Evolutionary conservation across 441 rosid genomes (phyloP).

Genomic region (Dalechampia spathulata): DNA sequence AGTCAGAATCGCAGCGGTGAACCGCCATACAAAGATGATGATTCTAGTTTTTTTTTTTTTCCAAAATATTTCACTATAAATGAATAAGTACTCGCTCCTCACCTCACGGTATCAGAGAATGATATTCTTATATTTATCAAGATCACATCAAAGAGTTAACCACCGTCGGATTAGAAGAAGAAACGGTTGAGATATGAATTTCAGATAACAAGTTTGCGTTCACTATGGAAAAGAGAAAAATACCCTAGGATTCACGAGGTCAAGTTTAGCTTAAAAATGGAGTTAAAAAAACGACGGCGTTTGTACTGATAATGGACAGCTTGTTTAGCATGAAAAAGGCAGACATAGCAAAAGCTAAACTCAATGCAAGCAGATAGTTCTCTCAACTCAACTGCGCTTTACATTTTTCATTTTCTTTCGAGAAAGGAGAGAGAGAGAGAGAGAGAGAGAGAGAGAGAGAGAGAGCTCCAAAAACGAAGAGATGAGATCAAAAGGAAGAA

Average conservation of each 20-base stretch:
- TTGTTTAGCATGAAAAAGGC: slow-evolving; percentile 13
- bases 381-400: not conserved
- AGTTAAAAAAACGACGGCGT: slow-evolving; percentile 32
- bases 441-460: not conserved
- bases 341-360: slow-evolving; percentile 4
- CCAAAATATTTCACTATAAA: no score
- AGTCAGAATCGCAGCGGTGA: slow-evolving; percentile 12
- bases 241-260: slow-evolving; percentile 15
- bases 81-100: not conserved
- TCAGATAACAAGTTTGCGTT: not conserved
- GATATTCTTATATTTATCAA: slow-evolving; percentile 8
- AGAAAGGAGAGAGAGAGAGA: no score
- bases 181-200: slow-evolving; percentile 26
- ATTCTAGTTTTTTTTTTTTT: not conserved
- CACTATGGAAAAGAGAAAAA: not conserved
- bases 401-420: no score
- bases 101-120: slow-evolving; percentile 25
- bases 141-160: slow-evolving; percentile 13
- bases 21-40: slow-evolving; percentile 1
- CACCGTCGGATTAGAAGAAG: slow-evolving; percentile 30
- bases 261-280: slow-evolving; percentile 14
- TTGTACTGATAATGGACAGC: not conserved
- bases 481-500: slow-evolving; percentile 6
- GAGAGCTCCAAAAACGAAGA: not conserved
- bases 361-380: not conserved